Percentiles rank a stretch among this genome's conserved stretches.
These are phyloP conservation scores for Saturnispora mendoncae DNA, from an alignment of 805 yeast species.

Conservation along the genomic window DNA sequence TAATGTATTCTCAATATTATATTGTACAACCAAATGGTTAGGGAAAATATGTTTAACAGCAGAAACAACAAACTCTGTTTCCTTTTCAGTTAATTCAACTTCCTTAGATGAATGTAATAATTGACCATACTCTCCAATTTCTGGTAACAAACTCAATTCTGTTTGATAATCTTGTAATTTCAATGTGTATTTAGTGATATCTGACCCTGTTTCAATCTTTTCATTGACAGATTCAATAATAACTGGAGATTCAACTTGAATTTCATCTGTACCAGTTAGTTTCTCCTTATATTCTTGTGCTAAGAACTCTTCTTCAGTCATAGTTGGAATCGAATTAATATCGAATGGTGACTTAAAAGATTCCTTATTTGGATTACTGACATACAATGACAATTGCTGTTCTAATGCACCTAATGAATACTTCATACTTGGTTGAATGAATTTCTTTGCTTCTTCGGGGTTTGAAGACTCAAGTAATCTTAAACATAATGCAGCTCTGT, in stretches of 20 bases:
- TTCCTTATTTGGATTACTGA: slow-evolving; percentile 39
- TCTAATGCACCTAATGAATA: slow-evolving; percentile 76
- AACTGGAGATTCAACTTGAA: slow-evolving; percentile 17
- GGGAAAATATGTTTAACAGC: slow-evolving; percentile 79
- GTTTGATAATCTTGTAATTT: slow-evolving; percentile 60
- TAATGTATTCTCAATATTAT: slow-evolving; percentile 75
- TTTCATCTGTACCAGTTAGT: slow-evolving; percentile 26
- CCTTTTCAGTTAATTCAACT: slow-evolving; percentile 75
- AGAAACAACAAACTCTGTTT: slow-evolving; percentile 84
- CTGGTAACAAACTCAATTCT: slow-evolving; percentile 63
- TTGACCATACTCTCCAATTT: slow-evolving; percentile 63
- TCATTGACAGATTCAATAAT: slow-evolving; percentile 9
- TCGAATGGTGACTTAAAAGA: slow-evolving; percentile 58
- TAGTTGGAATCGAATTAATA: slow-evolving; percentile 53
- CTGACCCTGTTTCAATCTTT: slow-evolving; percentile 14
- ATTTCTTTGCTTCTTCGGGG: slow-evolving; percentile 35
- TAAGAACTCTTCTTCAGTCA: slow-evolving; percentile 59
- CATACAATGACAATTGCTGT: slow-evolving; percentile 62
- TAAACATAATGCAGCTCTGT: slow-evolving; percentile 84
- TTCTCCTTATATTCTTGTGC: slow-evolving; percentile 54
- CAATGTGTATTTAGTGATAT: slow-evolving; percentile 27
- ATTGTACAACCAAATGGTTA: slow-evolving; percentile 68
- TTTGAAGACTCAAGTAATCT: slow-evolving; percentile 42
- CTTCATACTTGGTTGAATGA: slow-evolving; percentile 57
- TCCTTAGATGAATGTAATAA: slow-evolving; percentile 61